Percentiles rank a stretch among this genome's conserved stretches.
phyloP scores from a whole-genome alignment of 169 alveolate species.

The Babesia bigemina region DNA sequence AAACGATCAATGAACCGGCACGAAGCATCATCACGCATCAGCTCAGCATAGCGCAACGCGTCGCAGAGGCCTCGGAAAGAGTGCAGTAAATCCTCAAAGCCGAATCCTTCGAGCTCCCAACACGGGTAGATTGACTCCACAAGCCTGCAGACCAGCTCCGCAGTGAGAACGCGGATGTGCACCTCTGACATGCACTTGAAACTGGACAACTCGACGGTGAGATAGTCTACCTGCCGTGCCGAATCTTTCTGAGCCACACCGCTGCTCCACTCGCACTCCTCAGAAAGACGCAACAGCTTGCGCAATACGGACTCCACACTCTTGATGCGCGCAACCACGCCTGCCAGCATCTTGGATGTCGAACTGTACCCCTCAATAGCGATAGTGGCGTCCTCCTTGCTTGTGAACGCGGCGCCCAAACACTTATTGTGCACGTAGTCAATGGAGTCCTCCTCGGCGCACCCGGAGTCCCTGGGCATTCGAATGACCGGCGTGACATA shows the following conservation, averaged over 20 bases:
- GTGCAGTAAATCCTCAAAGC: background rate
- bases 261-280: background rate
- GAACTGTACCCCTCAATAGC: constrained; percentile 3
- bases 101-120: constrained; percentile 22
- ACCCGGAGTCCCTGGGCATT: background rate
- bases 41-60: background rate
- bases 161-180: background rate
- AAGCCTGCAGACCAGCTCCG: constrained; percentile 10
- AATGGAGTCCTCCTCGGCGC: constrained; percentile 1
- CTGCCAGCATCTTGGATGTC: background rate
- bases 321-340: constrained; percentile 1
- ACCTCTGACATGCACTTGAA: constrained; percentile 3
- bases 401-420: background rate
- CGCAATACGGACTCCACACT: background rate
- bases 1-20: constrained; percentile 4
- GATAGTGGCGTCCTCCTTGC: background rate
- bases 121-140: background rate
- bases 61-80: background rate
- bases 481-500: constrained; percentile 1
- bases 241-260: background rate
- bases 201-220: background rate
- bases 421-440: constrained; percentile 3
- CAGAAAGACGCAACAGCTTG: background rate
- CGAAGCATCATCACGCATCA: background rate
- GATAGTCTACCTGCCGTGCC: background rate